Evolutionary conservation across 129 eudicot genomes (phyloP), one percentile per base, ranked within the genome.

Genomic region (Helianthus tuberosus): DNA sequence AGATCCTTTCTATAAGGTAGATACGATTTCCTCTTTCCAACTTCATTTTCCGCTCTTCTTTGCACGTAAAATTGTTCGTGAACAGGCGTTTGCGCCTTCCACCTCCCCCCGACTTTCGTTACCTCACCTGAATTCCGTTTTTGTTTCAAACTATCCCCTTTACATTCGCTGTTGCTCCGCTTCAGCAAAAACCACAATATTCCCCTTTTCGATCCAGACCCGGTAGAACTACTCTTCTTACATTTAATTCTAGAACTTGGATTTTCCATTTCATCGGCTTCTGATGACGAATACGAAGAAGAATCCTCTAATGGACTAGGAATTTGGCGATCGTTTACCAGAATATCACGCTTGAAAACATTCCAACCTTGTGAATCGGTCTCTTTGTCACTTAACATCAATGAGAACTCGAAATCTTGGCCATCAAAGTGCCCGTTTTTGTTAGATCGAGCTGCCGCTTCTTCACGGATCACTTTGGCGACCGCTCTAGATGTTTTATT

Each of bases 221-320:
- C 93, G 4, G 91, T 87, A 0, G 96, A 90, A 14, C 75, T 85
- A 84, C 93, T 90, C 85, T 90, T 90, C 61, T 80, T 85, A 17
- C 96, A 82, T 64, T 54, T 66, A 35, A 5, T 65, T 5, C 84
- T 86, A 8, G 84, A 57, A 25, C 83, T 81, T 65, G 84, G 2
- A 6, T 63, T 32, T 63, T 87, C 96, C 64, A 76, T 12, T 13
- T 87, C 92, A 1, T 84, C 92, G 4, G 73, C 84, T 41, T 84
- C 88, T 53, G 62, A 74, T 20, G 79, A 66, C 1, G 72, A 51
- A 65, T 25, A 51, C n/a, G 79, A 75, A 64, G 89, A 75, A 5
- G 91, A 84, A 73, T 74, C 66, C n/a, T 79, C 87, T 32, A 77
- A 29, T 3, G 75, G 11, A 29, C 62, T 27, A 3, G 36, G 43